Conservation (phyloP, 768 basidiomycete species). For the Favolaschia claudopus region DNA sequence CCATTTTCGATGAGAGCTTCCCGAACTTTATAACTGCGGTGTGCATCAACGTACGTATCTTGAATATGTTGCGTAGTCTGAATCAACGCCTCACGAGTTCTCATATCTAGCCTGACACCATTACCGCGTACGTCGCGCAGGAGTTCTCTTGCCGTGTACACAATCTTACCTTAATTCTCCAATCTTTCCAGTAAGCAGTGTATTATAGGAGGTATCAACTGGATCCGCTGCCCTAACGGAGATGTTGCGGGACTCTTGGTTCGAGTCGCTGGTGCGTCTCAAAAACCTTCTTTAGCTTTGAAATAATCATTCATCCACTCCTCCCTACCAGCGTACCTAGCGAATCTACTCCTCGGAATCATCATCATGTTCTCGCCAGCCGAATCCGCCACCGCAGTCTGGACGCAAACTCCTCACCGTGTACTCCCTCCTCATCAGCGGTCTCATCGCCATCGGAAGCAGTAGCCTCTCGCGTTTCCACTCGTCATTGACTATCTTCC, state of each 20-base stretch:
- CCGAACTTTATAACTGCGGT: not conserved
- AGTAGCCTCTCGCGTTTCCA: slow-evolving; percentile 5
- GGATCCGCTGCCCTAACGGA: not conserved
- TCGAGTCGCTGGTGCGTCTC: not conserved
- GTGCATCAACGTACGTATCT: not conserved
- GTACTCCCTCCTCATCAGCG: slow-evolving; percentile 16
- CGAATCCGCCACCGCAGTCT: slow-evolving; percentile 3
- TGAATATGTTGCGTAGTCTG: too few species aligned
- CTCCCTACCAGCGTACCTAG: slow-evolving; percentile 7
- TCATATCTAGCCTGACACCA: not conserved
- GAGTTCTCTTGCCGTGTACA: too few species aligned
- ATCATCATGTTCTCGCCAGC: slow-evolving; percentile 6
- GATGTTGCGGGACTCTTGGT: slow-evolving; percentile 4
- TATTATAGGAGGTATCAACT: not conserved
- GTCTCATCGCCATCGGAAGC: not conserved
- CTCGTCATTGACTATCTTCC: slow-evolving; percentile 2
- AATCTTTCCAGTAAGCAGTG: not conserved
- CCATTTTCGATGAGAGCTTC: not conserved
- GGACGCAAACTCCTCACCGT: slow-evolving; percentile 15
- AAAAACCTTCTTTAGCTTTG: too few species aligned
- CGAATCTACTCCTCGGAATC: slow-evolving; percentile 9
- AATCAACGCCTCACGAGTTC: too few species aligned
- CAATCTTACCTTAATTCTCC: too few species aligned
- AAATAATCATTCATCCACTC: not conserved
- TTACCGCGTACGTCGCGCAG: not conserved